Conservation (phyloP, 129 eudicot genomes). For the Tagetes patula region DNA sequence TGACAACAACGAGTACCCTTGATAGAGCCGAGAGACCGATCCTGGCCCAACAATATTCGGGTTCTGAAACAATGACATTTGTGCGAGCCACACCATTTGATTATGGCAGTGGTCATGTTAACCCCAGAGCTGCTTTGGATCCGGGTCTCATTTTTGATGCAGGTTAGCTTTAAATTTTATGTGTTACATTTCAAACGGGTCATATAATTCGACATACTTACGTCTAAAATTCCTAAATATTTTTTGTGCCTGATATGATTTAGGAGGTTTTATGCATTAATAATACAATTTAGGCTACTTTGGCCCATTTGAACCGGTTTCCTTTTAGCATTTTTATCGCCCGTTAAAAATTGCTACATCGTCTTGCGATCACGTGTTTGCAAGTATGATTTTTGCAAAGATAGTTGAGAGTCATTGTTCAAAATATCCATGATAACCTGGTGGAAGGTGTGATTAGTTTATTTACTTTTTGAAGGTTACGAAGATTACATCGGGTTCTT, state of each 20-base stretch:
- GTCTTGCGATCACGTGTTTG: too few relatives aligned
- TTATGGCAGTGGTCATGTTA: conserved; percentile 98
- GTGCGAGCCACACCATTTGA: conserved; percentile 92
- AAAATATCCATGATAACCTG: too few relatives aligned
- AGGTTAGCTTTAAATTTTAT: conserved; percentile 39
- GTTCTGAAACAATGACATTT: conserved; percentile 69
- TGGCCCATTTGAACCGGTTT: background rate
- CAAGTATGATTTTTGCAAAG: too few relatives aligned
- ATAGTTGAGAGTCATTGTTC: too few relatives aligned
- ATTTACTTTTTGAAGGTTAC: conserved; percentile 51
- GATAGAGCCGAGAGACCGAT: conserved; percentile 86
- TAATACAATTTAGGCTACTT: background rate
- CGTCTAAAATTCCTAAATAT: too few relatives aligned
- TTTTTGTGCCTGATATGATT: too few relatives aligned
- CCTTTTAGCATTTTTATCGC: background rate
- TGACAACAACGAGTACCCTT: conserved; percentile 82
- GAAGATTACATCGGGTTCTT: conserved; percentile 89
- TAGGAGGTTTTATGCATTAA: too few relatives aligned
- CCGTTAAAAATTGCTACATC: too few relatives aligned
- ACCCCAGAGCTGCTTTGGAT: conserved; percentile 89
- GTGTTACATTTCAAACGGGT: conserved; percentile 5
- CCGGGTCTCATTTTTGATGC: conserved; percentile 96
- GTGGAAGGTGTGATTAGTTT: background rate
- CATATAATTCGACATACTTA: background rate
- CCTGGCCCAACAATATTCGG: conserved; percentile 89